Evolutionary conservation across 257 asterid genomes (phyloP), one percentile per base, ranked within the genome.

Genomic region (Plantago ovata): DNA sequence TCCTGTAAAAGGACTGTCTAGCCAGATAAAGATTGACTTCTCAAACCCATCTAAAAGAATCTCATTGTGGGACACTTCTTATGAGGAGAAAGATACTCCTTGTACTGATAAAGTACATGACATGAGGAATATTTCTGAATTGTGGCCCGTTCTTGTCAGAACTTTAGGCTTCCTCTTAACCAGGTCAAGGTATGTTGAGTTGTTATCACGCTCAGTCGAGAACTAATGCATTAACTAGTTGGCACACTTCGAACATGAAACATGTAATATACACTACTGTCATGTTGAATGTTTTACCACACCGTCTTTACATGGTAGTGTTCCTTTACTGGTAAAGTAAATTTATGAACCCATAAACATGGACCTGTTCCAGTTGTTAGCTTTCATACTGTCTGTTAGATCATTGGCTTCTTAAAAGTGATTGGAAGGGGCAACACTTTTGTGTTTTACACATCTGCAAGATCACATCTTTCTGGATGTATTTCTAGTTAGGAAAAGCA

Each of bases 61-160:
- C 62, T 72, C 69, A 61, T 48, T 57, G 69, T 62, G 54, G 60
- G 62, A 61, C 41, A 64, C 60, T 54, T 53, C 63, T 42, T 24
- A 44, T 32, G 77, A 67, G 56, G 74, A 67, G 61, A 63, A 56
- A 53, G 58, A 61, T 32, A 76, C 78, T 60, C 64, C 77, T 16
- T 24, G 28, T 44, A 49, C 36, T 21, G 53, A 22, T 67, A 69
- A 65, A 42, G 63, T 53, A 62, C 93, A 69, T 33, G 54, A 63
- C 63, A 24, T 48, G 67, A 69, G 58, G 54, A 32, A 33, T 33
- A 56, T 59, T 60, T 70, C 65, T 21, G 84, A 73, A 53, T 44
- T 83, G 40, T 87, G 98, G 98, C 82, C 77, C 58, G 53, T 81
- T 68, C 77, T 83, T 67, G 94, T 91, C 64, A 72, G 95, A 75